Conservation (phyloP, 192 early-diverging fungal genomes). For the Podila clonocystis region DNA sequence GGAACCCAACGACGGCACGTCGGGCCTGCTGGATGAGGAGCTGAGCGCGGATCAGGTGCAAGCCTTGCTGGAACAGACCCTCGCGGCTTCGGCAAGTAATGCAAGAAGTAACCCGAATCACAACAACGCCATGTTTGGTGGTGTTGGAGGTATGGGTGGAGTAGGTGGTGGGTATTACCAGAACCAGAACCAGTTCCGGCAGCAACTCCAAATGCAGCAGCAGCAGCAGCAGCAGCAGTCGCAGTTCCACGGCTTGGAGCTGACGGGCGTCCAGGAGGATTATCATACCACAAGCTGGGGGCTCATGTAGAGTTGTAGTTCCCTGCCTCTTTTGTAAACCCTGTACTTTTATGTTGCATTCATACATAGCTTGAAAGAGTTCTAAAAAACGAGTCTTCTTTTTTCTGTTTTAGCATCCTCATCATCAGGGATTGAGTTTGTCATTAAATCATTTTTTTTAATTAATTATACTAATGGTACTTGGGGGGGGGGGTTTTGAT, state of each 20-base stretch:
- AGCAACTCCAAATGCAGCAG: background rate
- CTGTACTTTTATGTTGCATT: background rate
- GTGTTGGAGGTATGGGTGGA: background rate
- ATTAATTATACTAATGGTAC: background rate
- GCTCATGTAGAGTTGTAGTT: constrained; percentile 10
- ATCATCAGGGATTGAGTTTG: no score
- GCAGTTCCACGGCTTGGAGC: constrained; percentile 15
- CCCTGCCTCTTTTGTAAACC: no score
- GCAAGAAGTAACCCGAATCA: background rate
- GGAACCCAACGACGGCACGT: constrained; percentile 18
- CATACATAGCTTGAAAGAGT: no score
- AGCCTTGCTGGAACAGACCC: constrained; percentile 40
- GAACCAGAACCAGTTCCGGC: background rate
- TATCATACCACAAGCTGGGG: constrained; percentile 23
- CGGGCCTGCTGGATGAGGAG: constrained; percentile 26
- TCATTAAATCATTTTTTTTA: background rate
- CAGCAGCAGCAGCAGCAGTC: constrained; percentile 5
- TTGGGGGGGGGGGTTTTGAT: no score
- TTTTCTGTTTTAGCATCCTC: no score
- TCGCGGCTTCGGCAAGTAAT: constrained; percentile 22
- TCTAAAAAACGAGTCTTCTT: no score
- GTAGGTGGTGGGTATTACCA: background rate
- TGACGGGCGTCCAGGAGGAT: constrained; percentile 32
- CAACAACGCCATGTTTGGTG: constrained; percentile 8
- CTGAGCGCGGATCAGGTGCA: constrained; percentile 47